These are phyloP conservation scores for Zangia roseola DNA, from an alignment of 768 basidiomycete species.

Conservation along the genomic window DNA sequence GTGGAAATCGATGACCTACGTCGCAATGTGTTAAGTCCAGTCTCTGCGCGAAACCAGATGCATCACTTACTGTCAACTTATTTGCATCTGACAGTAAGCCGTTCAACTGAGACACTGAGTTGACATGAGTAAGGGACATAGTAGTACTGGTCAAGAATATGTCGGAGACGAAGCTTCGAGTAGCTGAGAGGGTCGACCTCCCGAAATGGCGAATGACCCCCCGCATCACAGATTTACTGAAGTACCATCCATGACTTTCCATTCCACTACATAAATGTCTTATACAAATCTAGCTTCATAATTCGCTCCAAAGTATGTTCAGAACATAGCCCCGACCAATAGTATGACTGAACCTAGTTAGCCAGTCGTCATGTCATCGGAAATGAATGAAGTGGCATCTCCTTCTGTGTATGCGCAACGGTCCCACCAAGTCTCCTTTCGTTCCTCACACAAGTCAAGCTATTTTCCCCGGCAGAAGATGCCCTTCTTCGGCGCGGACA, in stretches of 20 bases:
- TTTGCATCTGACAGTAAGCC: constrained; percentile 55
- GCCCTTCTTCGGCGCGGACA: constrained; percentile 40
- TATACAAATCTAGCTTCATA: constrained; percentile 1
- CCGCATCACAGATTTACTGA: no score
- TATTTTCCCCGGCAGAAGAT: constrained; percentile 46
- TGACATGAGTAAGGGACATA: constrained; percentile 64
- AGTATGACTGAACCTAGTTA: neutral
- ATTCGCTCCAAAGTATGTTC: neutral
- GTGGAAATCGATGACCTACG: constrained; percentile 83
- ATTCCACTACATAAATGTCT: no score
- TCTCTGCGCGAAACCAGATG: neutral
- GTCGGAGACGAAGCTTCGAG: neutral
- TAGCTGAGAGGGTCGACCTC: neutral
- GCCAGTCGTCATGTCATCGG: neutral
- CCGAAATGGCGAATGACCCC: constrained; percentile 3
- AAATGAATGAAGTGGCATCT: neutral
- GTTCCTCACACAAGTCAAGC: constrained; percentile 7
- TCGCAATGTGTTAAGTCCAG: neutral
- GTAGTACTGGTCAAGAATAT: neutral
- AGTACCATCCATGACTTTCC: no score
- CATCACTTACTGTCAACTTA: constrained; percentile 58
- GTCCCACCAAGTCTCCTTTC: constrained; percentile 3
- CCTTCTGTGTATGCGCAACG: neutral
- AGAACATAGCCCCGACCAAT: neutral
- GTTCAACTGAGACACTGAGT: constrained; percentile 63